Conservation (phyloP, 306 rosid genomes). For the Castanea crenata region DNA sequence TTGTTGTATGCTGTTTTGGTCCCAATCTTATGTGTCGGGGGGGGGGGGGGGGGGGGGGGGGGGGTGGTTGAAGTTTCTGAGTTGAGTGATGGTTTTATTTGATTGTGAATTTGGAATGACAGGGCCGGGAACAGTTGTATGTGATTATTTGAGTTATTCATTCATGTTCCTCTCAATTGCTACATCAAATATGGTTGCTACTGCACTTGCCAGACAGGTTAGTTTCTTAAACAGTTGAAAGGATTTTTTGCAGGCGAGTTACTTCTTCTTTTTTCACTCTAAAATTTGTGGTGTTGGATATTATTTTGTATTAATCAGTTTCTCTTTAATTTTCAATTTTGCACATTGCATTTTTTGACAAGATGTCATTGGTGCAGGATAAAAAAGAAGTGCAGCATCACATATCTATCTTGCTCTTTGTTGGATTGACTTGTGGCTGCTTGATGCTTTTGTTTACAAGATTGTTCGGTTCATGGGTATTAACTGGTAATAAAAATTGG, state of each 20-base stretch:
- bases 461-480: constrained; percentile 63
- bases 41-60: no score
- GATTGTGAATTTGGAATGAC: constrained; percentile 17
- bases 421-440: constrained; percentile 77
- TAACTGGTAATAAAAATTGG: constrained; percentile 56
- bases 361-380: constrained; percentile 49
- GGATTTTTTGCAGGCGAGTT: background rate
- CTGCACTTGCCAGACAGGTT: constrained; percentile 83
- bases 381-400: constrained; percentile 82
- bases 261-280: no score
- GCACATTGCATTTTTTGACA: constrained; percentile 2
- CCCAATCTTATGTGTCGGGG: no score
- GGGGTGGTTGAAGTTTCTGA: background rate
- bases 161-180: constrained; percentile 95
- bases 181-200: constrained; percentile 95
- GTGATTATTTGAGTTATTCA: constrained; percentile 68
- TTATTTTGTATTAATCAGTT: background rate
- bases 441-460: constrained; percentile 69
- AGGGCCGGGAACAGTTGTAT: constrained; percentile 90
- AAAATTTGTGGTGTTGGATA: background rate
- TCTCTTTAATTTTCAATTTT: background rate
- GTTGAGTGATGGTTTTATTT: background rate
- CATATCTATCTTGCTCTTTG: constrained; percentile 65
- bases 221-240: constrained; percentile 4
- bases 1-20: no score